Percentiles rank a stretch among this genome's conserved stretches.
phyloP scores from a whole-genome alignment of 371 early-diverging fungal genomes.

The Umbelopsis sp. region DNA sequence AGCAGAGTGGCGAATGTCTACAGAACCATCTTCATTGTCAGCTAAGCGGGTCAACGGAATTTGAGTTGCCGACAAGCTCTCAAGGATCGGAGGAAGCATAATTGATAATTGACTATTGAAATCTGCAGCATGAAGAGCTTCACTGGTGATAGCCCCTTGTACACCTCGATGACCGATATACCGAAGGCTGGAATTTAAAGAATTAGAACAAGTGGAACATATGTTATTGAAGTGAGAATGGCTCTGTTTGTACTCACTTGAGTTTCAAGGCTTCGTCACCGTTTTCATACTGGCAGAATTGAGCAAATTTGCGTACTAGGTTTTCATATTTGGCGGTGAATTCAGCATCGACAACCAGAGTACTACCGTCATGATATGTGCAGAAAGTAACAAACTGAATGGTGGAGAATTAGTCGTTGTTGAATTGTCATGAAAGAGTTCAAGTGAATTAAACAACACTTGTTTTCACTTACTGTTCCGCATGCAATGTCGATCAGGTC shows the following conservation, averaged over 20 bases:
- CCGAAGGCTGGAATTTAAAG: constrained; percentile 42
- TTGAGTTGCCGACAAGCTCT: constrained; percentile 40
- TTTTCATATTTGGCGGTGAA: constrained; percentile 62
- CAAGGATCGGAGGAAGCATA: constrained; percentile 62
- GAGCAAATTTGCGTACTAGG: constrained; percentile 60
- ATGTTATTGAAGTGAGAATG: background rate
- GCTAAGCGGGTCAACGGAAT: constrained; percentile 33
- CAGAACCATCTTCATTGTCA: constrained; percentile 26
- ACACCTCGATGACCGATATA: constrained; percentile 60
- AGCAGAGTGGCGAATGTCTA: constrained; percentile 29
- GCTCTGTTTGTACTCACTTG: constrained; percentile 18
- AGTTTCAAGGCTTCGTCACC: constrained; percentile 38
- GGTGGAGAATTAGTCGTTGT: background rate
- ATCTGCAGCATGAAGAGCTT: constrained; percentile 57
- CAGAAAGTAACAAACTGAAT: constrained; percentile 73
- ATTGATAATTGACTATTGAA: constrained; percentile 55
- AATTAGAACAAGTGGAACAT: background rate
- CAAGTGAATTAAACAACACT: background rate
- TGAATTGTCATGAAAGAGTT: background rate
- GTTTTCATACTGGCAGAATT: constrained; percentile 45
- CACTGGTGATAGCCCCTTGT: constrained; percentile 56
- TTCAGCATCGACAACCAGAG: constrained; percentile 69
- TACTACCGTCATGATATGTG: constrained; percentile 69
- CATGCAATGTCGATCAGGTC: constrained; percentile 58
- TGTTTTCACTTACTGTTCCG: constrained; percentile 48